phyloP scores from a whole-genome alignment of 2,329 filamentous ascomycete species.

The Sporothrix pallida region DNA sequence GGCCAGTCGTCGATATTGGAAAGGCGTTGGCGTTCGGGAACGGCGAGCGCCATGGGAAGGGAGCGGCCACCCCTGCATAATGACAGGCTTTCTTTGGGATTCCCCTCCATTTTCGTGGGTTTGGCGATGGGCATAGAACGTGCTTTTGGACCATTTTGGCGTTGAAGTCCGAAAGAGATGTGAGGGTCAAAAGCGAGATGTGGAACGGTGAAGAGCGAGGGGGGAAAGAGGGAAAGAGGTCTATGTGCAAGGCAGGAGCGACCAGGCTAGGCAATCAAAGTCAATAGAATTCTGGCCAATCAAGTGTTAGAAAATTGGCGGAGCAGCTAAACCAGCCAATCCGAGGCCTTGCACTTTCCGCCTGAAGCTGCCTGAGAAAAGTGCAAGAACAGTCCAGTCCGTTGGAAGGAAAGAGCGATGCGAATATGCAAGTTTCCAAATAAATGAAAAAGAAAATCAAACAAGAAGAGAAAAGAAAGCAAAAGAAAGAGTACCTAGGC shows the following conservation, averaged over 20 bases:
- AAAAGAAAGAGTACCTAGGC: conserved; percentile 15
- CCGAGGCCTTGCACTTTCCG: conserved; percentile 14
- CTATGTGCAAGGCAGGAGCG: background rate
- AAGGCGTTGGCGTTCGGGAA: background rate
- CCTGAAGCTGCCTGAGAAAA: background rate
- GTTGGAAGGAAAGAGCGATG: conserved; percentile 18
- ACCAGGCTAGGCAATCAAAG: conserved; percentile 14
- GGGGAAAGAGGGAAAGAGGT: background rate
- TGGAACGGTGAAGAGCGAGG: background rate
- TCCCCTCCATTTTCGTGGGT: background rate
- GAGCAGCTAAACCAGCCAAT: conserved; percentile 19
- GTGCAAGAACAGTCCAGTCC: background rate
- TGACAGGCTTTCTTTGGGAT: conserved; percentile 26
- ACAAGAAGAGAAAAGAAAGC: background rate
- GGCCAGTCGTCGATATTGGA: background rate
- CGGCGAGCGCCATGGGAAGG: background rate
- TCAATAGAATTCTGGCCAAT: conserved; percentile 25
- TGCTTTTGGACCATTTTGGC: background rate
- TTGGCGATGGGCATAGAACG: too few species aligned
- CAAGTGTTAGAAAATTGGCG: conserved; percentile 19
- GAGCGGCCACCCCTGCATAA: conserved; percentile 18
- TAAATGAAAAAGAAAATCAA: background rate
- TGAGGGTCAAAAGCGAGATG: background rate
- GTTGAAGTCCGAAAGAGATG: background rate
- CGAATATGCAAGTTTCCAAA: too few species aligned